phyloP scores from a whole-genome alignment of 257 asterid species.

The Fraxinus excelsior region DNA sequence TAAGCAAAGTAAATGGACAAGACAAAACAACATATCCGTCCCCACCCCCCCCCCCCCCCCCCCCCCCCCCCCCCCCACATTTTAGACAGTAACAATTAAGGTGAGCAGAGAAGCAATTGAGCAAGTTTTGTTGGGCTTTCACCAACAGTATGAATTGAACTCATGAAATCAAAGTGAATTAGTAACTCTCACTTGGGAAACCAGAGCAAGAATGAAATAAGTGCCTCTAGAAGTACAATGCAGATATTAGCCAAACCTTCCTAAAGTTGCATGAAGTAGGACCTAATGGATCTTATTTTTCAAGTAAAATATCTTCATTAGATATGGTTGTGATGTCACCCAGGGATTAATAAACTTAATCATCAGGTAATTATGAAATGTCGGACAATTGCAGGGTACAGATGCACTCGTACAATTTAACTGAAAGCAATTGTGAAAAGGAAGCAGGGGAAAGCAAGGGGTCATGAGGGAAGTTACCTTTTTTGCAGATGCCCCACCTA shows the following conservation, averaged over 20 bases:
- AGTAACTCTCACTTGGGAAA: neutral
- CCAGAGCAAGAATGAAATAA: neutral
- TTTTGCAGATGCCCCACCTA: constrained; percentile 78
- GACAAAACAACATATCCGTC: constrained; percentile 11
- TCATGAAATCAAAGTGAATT: too few relatives aligned
- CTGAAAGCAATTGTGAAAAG: neutral
- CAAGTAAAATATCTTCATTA: neutral
- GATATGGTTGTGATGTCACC: neutral
- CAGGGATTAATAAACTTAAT: neutral
- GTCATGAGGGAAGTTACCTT: constrained; percentile 41
- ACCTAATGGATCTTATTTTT: neutral
- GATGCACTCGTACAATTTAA: neutral
- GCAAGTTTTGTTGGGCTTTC: too few relatives aligned
- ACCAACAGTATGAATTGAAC: too few relatives aligned
- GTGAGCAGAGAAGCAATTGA: too few relatives aligned
- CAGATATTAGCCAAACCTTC: neutral
- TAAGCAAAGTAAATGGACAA: constrained; percentile 4
- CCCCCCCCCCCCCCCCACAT: too few relatives aligned
- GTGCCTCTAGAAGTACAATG: neutral
- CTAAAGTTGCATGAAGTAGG: neutral
- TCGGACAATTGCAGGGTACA: neutral
- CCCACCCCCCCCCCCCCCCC: too few relatives aligned
- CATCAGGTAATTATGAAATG: neutral
- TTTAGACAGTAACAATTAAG: too few relatives aligned
- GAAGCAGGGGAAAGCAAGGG: neutral